A percentile compares a stretch with the other conserved stretches of the same genome.
Evolutionary conservation across 179 eudicot species (phyloP).

Genomic region (Pouteria campechiana): DNA sequence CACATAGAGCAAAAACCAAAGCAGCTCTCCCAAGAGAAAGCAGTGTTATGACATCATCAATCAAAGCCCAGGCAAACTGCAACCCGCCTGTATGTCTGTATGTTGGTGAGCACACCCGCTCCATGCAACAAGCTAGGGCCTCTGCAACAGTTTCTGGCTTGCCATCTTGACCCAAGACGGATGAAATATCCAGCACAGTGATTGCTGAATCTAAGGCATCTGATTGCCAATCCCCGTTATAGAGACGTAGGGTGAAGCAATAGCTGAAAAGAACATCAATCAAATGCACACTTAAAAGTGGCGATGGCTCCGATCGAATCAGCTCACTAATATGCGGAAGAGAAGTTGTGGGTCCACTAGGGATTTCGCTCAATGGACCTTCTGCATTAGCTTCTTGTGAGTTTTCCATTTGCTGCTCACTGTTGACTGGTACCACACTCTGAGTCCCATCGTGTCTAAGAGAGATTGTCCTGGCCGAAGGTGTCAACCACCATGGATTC

Average conservation of each 20-base stretch:
- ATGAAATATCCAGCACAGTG: constrained; percentile 47
- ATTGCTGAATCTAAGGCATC: constrained; percentile 67
- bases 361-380: constrained; percentile 31
- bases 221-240: constrained; percentile 84
- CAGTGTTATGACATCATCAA: constrained; percentile 50
- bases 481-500: constrained; percentile 98
- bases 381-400: constrained; percentile 8
- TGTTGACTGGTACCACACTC: constrained; percentile 50
- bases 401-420: constrained; percentile 9
- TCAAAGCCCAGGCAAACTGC: constrained; percentile 48
- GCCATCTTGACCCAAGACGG: constrained; percentile 47
- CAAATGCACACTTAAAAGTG: constrained; percentile 65
- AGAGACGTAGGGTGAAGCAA: constrained; percentile 80
- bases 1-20: constrained; percentile 61
- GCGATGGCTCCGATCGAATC: constrained; percentile 63
- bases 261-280: constrained; percentile 70
- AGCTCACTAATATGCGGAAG: constrained; percentile 49
- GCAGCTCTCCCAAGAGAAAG: constrained; percentile 47
- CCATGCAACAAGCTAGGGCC: constrained; percentile 59
- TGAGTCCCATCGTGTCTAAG: constrained; percentile 58
- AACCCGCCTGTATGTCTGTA: constrained; percentile 67
- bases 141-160: constrained; percentile 58
- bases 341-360: constrained; percentile 67
- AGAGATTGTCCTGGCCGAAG: constrained; percentile 48
- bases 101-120: constrained; percentile 71